These are phyloP conservation scores for Cryptococcus amylolentus DNA, from an alignment of 1,284 basidiomycete genomes.

Conservation along the genomic window DNA sequence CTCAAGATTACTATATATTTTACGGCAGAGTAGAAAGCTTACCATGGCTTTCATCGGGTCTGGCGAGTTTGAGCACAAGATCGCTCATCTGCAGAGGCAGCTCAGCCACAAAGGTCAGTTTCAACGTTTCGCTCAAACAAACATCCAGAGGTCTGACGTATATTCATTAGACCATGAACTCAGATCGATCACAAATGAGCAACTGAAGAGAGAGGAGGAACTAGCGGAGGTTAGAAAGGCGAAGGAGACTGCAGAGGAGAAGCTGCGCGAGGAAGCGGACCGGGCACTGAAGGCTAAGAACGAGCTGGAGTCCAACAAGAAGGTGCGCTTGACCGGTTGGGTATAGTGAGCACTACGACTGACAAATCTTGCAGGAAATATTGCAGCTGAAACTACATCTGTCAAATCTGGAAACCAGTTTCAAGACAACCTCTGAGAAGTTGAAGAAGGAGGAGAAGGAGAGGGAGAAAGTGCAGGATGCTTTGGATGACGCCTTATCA, in stretches of 20 bases:
- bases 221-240: conserved; percentile 25
- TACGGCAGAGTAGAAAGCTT: background rate
- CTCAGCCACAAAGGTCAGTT: conserved; percentile 38
- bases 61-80: conserved; percentile 40
- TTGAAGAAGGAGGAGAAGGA: conserved; percentile 36
- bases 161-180: conserved; percentile 34
- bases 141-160: background rate
- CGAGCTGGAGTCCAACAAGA: conserved; percentile 12
- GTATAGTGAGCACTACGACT: background rate
- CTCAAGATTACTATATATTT: background rate
- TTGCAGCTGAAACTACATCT: conserved; percentile 31
- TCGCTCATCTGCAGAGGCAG: conserved; percentile 40
- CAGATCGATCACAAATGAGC: conserved; percentile 39
- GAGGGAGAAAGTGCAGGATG: conserved; percentile 36
- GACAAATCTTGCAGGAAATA: conserved; percentile 26
- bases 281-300: conserved; percentile 33
- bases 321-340: conserved; percentile 16
- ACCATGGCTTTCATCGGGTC: conserved; percentile 45
- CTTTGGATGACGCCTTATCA: conserved; percentile 12
- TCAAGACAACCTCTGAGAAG: conserved; percentile 22
- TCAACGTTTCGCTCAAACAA: background rate
- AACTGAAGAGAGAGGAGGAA: conserved; percentile 33
- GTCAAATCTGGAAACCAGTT: conserved; percentile 40
- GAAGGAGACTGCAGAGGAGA: conserved; percentile 36
- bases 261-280: conserved; percentile 32